These are phyloP conservation scores for Zygoascus flipseniorum DNA, from an alignment of 805 yeast species.

Conservation along the genomic window DNA sequence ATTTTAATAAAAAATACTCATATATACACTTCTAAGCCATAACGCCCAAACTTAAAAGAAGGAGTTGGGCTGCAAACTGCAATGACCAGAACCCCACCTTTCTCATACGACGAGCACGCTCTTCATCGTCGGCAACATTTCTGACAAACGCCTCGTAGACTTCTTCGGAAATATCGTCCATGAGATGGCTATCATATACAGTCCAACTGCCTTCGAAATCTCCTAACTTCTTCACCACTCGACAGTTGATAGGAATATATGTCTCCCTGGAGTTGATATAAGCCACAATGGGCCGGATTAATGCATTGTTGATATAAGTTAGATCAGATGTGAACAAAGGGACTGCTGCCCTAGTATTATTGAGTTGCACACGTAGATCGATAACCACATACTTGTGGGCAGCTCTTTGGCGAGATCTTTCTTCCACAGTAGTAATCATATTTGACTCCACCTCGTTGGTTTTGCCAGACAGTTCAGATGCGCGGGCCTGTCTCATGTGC, in stretches of 20 bases:
- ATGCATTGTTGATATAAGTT: slow-evolving; percentile 85
- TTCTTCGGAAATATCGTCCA: slow-evolving; percentile 85
- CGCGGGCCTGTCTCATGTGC: slow-evolving; percentile 9
- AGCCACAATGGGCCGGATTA: slow-evolving; percentile 90
- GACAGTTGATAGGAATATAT: slow-evolving; percentile 77
- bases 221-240: slow-evolving; percentile 63
- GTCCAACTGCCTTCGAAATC: slow-evolving; percentile 98
- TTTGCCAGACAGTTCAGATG: background rate
- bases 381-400: slow-evolving; percentile 56
- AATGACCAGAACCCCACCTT: slow-evolving; percentile 91
- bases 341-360: slow-evolving; percentile 79
- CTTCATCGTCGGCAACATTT: slow-evolving; percentile 83
- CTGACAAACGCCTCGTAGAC: slow-evolving; percentile 86
- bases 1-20: background rate
- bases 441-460: slow-evolving; percentile 10
- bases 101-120: slow-evolving; percentile 58
- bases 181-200: slow-evolving; percentile 75
- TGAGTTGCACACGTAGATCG: slow-evolving; percentile 70
- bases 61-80: slow-evolving; percentile 71
- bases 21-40: slow-evolving; percentile 33
- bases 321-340: slow-evolving; percentile 84
- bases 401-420: slow-evolving; percentile 20
- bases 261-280: slow-evolving; percentile 88
- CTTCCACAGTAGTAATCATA: slow-evolving; percentile 25
- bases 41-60: slow-evolving; percentile 77